Percentiles rank a stretch among this genome's conserved stretches.
Evolutionary conservation across 352 stramenopile species (phyloP).

Genomic region (Globisporangium okanoganense): DNA sequence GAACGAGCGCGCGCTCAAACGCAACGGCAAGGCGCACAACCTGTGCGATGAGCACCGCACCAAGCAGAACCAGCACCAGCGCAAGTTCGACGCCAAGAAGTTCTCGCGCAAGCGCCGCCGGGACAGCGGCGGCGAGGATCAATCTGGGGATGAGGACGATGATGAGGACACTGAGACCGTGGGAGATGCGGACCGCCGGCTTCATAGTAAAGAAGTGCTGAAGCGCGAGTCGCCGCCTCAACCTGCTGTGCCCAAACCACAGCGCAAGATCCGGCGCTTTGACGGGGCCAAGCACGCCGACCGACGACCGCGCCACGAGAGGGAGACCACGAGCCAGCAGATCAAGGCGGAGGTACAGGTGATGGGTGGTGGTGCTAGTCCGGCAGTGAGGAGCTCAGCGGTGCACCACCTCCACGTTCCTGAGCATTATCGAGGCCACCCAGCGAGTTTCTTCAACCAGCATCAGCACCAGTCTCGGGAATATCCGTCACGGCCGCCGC

Average conservation of each 20-base stretch:
- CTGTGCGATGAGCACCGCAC: slow-evolving; percentile 69
- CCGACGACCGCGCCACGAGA: background rate
- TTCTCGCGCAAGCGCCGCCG: slow-evolving; percentile 46
- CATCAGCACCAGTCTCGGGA: background rate
- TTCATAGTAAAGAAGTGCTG: background rate
- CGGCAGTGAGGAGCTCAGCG: background rate
- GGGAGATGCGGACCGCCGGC: background rate
- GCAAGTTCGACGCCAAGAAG: slow-evolving; percentile 82
- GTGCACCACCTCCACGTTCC: background rate
- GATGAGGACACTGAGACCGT: slow-evolving; percentile 9
- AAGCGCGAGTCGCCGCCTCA: background rate
- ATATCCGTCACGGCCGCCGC: background rate
- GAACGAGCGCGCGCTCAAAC: slow-evolving; percentile 75
- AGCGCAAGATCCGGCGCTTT: slow-evolving; percentile 17
- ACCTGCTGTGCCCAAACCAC: background rate
- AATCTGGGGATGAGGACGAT: slow-evolving; percentile 15
- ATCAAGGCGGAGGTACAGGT: background rate
- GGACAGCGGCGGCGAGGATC: slow-evolving; percentile 17
- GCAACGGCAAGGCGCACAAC: slow-evolving; percentile 76
- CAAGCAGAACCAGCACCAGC: slow-evolving; percentile 82
- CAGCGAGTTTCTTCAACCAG: background rate
- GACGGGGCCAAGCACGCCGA: slow-evolving; percentile 11
- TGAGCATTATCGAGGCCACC: background rate
- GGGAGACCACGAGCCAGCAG: background rate
- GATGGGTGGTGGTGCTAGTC: background rate